Percentiles rank a stretch among this genome's conserved stretches.
phyloP scores from a whole-genome alignment of 202 grass and related monocot genomes.

The Panicum hallii region DNA sequence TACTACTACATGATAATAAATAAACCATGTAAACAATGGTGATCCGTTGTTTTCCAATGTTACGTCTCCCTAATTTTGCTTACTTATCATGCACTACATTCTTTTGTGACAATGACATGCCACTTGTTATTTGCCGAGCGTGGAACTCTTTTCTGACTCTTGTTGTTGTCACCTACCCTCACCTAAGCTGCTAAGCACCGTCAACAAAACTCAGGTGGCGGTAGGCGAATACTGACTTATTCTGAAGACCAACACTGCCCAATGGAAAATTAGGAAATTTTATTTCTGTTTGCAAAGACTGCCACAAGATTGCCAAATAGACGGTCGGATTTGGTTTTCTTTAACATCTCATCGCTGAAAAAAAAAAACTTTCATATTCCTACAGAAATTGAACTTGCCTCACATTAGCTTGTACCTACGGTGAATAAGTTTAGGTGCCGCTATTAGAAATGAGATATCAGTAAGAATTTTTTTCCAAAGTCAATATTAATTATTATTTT shows the following conservation, averaged over 20 bases:
- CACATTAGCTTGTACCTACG: neutral
- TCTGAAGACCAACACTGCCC: neutral
- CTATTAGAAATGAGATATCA: no score
- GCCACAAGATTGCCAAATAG: neutral
- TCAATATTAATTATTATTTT: neutral
- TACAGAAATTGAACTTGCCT: neutral
- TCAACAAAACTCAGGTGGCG: neutral
- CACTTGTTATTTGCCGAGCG: neutral
- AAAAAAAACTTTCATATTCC: neutral
- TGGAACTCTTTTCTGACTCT: neutral
- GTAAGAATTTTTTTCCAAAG: neutral
- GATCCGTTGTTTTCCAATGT: neutral
- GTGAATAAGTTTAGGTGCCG: no score
- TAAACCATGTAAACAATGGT: neutral
- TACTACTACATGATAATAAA: neutral
- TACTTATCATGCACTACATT: neutral
- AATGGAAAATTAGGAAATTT: neutral
- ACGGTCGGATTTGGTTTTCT: neutral
- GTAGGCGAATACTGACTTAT: neutral
- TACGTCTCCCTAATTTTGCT: neutral
- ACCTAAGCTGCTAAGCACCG: no score
- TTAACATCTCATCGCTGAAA: neutral
- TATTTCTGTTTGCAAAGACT: neutral
- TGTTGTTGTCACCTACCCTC: neutral
- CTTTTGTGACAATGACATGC: neutral